A percentile compares a stretch with the other conserved stretches of the same genome.
Evolutionary conservation across 192 early-diverging fungal genomes (phyloP).

Genomic region (Coemansia sp.): DNA sequence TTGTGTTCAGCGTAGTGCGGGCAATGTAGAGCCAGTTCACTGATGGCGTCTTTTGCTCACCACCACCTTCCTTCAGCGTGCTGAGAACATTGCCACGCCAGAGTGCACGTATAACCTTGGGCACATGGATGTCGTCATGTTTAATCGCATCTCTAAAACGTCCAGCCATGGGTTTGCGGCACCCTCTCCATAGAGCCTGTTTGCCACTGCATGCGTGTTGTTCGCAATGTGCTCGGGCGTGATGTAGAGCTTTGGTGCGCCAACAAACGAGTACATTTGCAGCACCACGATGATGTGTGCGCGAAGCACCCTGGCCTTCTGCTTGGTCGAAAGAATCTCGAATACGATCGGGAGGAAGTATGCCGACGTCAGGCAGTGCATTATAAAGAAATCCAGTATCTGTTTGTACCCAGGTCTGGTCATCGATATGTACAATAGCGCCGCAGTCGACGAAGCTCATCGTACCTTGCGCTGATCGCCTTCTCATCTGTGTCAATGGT

Average conservation of each 20-base stretch:
- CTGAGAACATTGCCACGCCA: slow-evolving; percentile 54
- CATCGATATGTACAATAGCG: slow-evolving; percentile 39
- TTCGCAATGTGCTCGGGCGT: slow-evolving; percentile 22
- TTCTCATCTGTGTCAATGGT: slow-evolving; percentile 24
- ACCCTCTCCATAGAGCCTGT: not conserved
- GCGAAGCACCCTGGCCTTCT: slow-evolving; percentile 48
- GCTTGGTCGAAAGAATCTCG: slow-evolving; percentile 33
- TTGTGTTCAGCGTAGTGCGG: slow-evolving; percentile 13
- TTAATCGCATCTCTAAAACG: slow-evolving; percentile 50
- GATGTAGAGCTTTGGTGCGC: slow-evolving; percentile 45
- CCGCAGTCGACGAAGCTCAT: slow-evolving; percentile 44
- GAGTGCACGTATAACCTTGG: slow-evolving; percentile 57
- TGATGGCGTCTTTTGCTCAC: slow-evolving; percentile 19
- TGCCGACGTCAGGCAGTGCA: slow-evolving; percentile 59
- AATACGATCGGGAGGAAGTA: slow-evolving; percentile 55
- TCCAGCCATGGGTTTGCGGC: slow-evolving; percentile 50
- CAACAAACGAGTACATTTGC: slow-evolving; percentile 37
- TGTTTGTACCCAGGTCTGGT: slow-evolving; percentile 27
- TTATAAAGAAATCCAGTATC: slow-evolving; percentile 36
- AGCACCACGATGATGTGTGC: slow-evolving; percentile 37
- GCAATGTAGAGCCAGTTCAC: slow-evolving; percentile 47
- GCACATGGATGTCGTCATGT: slow-evolving; percentile 57
- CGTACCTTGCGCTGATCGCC: slow-evolving; percentile 37
- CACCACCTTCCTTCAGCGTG: not conserved
- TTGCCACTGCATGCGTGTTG: slow-evolving; percentile 13